phyloP scores from a whole-genome alignment of 305 asterid species.

The Solanum hybrid region DNA sequence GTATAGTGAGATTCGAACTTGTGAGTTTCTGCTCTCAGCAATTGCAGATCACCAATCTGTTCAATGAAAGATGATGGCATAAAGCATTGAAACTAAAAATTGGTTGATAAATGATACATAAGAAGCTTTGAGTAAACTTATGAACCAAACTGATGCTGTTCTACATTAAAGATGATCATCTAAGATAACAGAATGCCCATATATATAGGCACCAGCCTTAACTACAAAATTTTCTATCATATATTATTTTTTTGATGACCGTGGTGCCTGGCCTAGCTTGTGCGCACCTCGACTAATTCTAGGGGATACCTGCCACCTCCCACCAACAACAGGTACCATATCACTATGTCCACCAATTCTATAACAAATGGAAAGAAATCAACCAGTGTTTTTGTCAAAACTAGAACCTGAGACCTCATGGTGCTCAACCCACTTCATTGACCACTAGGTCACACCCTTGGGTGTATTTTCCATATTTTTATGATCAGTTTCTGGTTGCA shows the following conservation, averaged over 20 bases:
- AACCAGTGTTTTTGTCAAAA: neutral
- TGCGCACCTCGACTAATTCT: neutral
- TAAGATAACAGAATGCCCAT: neutral
- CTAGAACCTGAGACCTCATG: neutral
- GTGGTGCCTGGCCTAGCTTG: neutral
- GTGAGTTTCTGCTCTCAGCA: constrained; percentile 62
- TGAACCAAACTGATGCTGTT: constrained; percentile 1
- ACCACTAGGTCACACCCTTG: neutral
- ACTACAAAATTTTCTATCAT: neutral
- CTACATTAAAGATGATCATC: neutral
- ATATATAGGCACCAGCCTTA: neutral
- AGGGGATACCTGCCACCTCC: neutral
- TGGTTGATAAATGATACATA: neutral
- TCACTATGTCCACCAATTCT: neutral
- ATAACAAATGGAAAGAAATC: neutral
- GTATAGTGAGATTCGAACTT: constrained; percentile 86
- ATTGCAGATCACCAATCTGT: constrained; percentile 84
- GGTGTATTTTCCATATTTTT: neutral
- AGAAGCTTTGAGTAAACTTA: neutral
- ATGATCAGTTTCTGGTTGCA: neutral
- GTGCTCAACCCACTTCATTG: neutral
- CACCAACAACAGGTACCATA: neutral
- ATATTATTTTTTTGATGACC: neutral
- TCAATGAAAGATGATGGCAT: constrained; percentile 6
- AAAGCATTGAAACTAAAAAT: neutral